Conservation (phyloP, 139 green algal genomes). For the Haematococcus lacustris region DNA sequence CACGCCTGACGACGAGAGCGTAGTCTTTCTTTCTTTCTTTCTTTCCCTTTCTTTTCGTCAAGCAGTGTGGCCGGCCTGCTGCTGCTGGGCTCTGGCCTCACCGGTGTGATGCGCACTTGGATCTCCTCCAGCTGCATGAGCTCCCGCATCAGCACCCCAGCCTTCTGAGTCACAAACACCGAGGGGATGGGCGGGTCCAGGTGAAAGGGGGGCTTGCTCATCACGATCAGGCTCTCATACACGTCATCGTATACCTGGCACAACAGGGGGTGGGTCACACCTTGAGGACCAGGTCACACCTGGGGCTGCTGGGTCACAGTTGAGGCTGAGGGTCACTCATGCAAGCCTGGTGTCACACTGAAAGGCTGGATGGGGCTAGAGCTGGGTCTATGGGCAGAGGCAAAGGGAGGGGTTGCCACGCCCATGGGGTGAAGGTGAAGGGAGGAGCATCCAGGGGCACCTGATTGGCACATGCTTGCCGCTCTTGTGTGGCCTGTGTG, state of each 20-base stretch:
- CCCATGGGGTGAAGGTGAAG: too few species aligned
- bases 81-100: conserved; percentile 8
- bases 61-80: not conserved
- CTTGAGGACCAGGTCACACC: too few species aligned
- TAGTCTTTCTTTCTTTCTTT: not conserved
- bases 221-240: conserved; percentile 65
- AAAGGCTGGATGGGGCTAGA: too few species aligned
- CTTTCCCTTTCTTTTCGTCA: not conserved
- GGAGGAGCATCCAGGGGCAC: too few species aligned
- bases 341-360: too few species aligned
- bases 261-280: too few species aligned
- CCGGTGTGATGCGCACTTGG: conserved; percentile 47
- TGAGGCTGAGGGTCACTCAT: too few species aligned
- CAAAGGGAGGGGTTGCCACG: too few species aligned
- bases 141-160: conserved; percentile 60
- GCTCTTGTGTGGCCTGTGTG: too few species aligned
- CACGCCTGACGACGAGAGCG: not conserved
- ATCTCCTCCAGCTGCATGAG: conserved; percentile 37
- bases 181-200: conserved; percentile 63
- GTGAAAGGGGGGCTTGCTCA: conserved; percentile 55
- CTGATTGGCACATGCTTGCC: too few species aligned
- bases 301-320: too few species aligned
- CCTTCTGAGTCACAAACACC: conserved; percentile 65
- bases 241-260: conserved; percentile 75
- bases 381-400: too few species aligned